Evolutionary conservation across 148 eudicot genomes (phyloP).

Genomic region (Camellia japonica): DNA sequence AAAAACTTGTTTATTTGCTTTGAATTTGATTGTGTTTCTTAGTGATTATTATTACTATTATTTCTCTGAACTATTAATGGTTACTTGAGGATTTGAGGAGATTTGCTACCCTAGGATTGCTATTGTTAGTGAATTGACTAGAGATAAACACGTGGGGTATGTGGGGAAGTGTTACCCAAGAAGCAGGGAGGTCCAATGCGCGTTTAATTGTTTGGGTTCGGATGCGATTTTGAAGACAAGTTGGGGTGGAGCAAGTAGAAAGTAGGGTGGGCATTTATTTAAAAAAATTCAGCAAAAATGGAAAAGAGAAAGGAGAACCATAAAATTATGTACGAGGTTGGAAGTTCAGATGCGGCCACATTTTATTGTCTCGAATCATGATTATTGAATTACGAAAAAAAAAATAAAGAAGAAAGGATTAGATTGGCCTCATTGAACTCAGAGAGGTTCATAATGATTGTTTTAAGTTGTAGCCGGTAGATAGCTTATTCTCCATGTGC

Average conservation of each 20-base stretch:
- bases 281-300: background rate
- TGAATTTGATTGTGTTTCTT: background rate
- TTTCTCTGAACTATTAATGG: background rate
- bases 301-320: background rate
- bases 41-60: background rate
- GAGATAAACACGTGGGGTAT: background rate
- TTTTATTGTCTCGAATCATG: background rate
- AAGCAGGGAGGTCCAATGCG: background rate
- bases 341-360: background rate
- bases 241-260: background rate
- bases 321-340: background rate
- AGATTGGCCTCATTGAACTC: background rate
- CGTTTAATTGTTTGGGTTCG: conserved; percentile 8
- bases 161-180: background rate
- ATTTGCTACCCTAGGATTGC: background rate
- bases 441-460: background rate
- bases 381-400: background rate
- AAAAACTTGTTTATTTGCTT: background rate
- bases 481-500: background rate
- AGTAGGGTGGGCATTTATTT: background rate
- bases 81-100: background rate
- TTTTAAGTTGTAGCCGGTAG: background rate
- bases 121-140: background rate
- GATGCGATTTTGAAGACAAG: background rate
- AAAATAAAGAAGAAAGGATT: background rate